These are phyloP conservation scores for Phytophthora colocasiae DNA, from an alignment of 352 stramenopile species.

Conservation along the genomic window DNA sequence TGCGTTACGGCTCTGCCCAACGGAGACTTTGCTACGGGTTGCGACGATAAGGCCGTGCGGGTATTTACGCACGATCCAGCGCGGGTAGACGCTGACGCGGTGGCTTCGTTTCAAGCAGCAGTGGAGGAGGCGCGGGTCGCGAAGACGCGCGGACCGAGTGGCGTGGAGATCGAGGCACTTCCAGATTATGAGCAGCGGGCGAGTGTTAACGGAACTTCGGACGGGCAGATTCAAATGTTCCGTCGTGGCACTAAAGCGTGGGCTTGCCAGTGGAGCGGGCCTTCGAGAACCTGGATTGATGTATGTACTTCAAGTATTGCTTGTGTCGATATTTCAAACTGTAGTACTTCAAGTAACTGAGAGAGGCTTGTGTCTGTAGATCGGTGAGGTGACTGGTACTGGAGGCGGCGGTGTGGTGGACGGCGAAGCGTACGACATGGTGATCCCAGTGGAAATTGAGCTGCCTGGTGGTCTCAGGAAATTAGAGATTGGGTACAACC, in stretches of 20 bases:
- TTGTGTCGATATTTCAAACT: not conserved
- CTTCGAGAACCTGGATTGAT: constrained; percentile 95
- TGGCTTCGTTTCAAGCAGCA: constrained; percentile 70
- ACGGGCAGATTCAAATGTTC: constrained; percentile 97
- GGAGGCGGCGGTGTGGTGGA: constrained; percentile 90
- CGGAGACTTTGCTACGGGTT: constrained; percentile 93
- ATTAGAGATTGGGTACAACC: constrained; percentile 98
- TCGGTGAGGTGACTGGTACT: constrained; percentile 88
- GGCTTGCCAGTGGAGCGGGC: constrained; percentile 94
- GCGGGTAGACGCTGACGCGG: constrained; percentile 68
- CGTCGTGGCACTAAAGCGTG: constrained; percentile 93
- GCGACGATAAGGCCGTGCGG: constrained; percentile 93
- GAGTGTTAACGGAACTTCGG: constrained; percentile 77
- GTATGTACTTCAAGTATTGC: constrained; percentile 60
- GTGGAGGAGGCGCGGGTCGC: constrained; percentile 65
- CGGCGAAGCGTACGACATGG: constrained; percentile 94
- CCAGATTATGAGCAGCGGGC: constrained; percentile 92
- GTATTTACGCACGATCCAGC: constrained; percentile 90
- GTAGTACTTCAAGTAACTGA: not conserved
- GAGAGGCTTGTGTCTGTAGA: constrained; percentile 41
- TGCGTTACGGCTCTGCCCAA: constrained; percentile 81
- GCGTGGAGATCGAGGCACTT: constrained; percentile 95
- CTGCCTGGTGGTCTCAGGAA: constrained; percentile 91
- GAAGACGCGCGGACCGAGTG: constrained; percentile 82
- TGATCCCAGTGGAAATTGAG: constrained; percentile 98